Base-by-base conservation (phyloP, 192 early-diverging fungal species). In the Coemansia sp. region DNA sequence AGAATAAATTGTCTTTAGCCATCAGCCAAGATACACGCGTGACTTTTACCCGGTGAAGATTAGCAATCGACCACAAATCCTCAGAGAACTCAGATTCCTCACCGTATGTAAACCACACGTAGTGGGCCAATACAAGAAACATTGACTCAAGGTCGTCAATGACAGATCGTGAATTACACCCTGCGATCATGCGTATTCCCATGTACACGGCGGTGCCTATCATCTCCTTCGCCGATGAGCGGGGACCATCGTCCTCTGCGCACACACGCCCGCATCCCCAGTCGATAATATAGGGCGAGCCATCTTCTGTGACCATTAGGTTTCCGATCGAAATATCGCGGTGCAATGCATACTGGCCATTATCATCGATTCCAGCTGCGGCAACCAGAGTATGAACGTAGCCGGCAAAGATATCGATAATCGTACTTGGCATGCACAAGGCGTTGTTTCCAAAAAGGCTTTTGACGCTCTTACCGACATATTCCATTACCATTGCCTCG, bases 181-280 rank as follows among this genome's bases (percentile, higher is more conserved):
- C 11, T 14, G 15, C 9, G 1, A 60, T 21, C 3, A 60, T 24
- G 6, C 58, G 43, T 11, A 43, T 7, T 10, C 41, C 29, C 58
- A 60, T 60, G 19, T 60, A 60, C 12, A 47, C 22, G n/a, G 58
- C 58, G 4, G 58, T 60, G 23, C 58, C 58, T 22, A 60, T 17
- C 15, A 60, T 24, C 25, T 22, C 39, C 23, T 47, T 27, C 2
- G 10, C 39, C 14, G 41, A 47, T 15, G 23, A 15, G 4, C 15
- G 15, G 5, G 41, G 43, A 11, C 7, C 17, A 4, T 24, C 43
- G 45, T 22, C 6, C 8, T 3, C 10, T 0, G 43, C 4, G 9
- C 17, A 47, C 39, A 60, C 41, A 4, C 38, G 23, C 11, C 58
- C 43, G 24, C 38, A 47, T 5, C 38, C 58, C 58, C 43, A 60